These are phyloP conservation scores for Bromus sterilis DNA, from an alignment of 176 grass and related monocot species.

Conservation along the genomic window DNA sequence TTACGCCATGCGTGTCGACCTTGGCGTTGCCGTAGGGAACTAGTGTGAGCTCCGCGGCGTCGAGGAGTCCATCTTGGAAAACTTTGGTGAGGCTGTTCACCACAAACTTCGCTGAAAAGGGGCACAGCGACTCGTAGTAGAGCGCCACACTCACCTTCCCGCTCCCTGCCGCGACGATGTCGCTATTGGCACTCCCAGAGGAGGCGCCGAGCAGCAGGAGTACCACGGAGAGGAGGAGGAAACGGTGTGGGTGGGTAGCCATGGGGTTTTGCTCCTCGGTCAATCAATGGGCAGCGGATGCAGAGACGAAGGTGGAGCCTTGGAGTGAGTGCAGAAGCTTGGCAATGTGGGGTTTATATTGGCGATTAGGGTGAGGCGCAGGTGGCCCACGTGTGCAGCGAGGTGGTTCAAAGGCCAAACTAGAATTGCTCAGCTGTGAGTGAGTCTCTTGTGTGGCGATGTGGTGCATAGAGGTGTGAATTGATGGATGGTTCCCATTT, in stretches of 20 bases:
- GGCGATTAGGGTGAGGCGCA: neutral
- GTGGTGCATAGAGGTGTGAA: neutral
- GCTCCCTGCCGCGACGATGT: neutral
- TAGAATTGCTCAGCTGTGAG: neutral
- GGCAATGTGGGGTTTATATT: neutral
- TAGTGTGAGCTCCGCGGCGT: conserved; percentile 11
- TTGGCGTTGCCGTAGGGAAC: conserved; percentile 53
- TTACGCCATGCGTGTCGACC: neutral
- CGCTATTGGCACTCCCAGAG: neutral
- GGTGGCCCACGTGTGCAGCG: neutral
- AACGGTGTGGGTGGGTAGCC: neutral
- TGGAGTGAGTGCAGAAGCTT: neutral
- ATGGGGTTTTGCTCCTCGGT: neutral
- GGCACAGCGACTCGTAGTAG: conserved; percentile 60
- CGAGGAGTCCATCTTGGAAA: conserved; percentile 35
- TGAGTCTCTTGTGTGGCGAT: neutral
- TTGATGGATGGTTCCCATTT: neutral
- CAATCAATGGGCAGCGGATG: neutral
- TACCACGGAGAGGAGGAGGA: neutral
- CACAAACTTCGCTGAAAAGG: conserved; percentile 35
- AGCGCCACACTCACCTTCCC: conserved; percentile 31
- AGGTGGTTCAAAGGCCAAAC: neutral
- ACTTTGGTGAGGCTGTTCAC: conserved; percentile 30
- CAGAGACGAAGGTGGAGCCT: neutral
- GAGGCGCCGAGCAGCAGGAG: neutral